A percentile compares a stretch with the other conserved stretches of the same genome.
Conservation (phyloP, 305 asterid species). For the Plantago rigida region DNA sequence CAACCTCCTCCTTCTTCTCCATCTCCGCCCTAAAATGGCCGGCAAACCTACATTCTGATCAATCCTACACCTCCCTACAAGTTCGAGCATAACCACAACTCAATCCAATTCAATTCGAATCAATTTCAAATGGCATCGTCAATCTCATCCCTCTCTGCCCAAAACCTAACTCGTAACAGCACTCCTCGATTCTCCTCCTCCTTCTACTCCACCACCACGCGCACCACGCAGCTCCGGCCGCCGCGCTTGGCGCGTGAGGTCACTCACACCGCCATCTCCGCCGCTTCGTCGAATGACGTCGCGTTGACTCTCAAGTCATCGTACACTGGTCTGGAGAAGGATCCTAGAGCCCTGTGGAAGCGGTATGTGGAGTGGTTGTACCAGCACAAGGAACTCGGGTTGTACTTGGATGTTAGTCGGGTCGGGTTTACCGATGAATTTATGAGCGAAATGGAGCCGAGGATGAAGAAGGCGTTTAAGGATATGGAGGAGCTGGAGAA, state of each 20-base stretch:
- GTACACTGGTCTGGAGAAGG: constrained; percentile 35
- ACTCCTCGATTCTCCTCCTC: background rate
- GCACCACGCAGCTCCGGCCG: constrained; percentile 30
- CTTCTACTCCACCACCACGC: constrained; percentile 16
- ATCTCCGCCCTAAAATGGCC: background rate
- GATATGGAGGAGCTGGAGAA: constrained; percentile 83
- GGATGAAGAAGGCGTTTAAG: constrained; percentile 58
- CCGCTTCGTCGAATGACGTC: constrained; percentile 28
- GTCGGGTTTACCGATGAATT: constrained; percentile 77
- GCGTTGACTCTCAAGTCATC: constrained; percentile 8
- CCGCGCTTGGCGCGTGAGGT: constrained; percentile 76
- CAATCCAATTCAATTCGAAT: background rate
- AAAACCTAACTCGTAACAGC: constrained; percentile 22
- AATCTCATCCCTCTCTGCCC: constrained; percentile 35
- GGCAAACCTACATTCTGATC: background rate
- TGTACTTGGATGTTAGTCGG: constrained; percentile 81
- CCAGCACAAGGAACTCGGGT: constrained; percentile 90
- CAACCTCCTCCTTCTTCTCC: background rate
- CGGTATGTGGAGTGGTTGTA: constrained; percentile 91
- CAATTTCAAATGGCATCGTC: constrained; percentile 39
- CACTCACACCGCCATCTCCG: constrained; percentile 34
- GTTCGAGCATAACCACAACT: too few relatives aligned
- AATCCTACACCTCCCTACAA: background rate
- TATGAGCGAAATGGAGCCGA: constrained; percentile 71
- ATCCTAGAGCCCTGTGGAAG: constrained; percentile 62